A percentile compares a stretch with the other conserved stretches of the same genome.
Conservation (phyloP, 2,329 filamentous ascomycete species). For the Penicillium frequentans region DNA sequence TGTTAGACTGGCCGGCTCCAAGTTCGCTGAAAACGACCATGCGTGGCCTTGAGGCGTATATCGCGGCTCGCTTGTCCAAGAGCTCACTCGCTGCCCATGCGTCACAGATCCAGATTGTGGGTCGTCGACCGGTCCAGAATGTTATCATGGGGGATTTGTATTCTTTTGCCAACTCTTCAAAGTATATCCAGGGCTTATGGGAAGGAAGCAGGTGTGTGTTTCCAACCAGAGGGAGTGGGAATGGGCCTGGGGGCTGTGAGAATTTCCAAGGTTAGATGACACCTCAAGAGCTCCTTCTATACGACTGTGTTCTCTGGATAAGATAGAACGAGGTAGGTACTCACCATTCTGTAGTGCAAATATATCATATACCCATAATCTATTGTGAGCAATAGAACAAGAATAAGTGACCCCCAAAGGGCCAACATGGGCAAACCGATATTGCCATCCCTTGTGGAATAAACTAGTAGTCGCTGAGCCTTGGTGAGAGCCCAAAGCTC, state of each 20-base stretch:
- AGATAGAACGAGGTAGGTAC: not conserved
- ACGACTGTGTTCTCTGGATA: not conserved
- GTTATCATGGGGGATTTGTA: constrained; percentile 52
- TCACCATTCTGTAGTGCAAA: constrained; percentile 27
- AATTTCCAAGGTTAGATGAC: not conserved
- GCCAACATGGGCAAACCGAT: not conserved
- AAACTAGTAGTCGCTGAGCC: not conserved
- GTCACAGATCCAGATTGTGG: constrained; percentile 30
- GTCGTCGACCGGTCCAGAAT: constrained; percentile 53
- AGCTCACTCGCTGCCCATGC: constrained; percentile 31
- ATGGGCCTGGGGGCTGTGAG: constrained; percentile 54
- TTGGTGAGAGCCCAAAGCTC: constrained; percentile 5
- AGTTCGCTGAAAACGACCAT: constrained; percentile 34
- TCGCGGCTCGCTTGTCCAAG: constrained; percentile 33
- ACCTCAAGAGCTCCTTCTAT: not conserved
- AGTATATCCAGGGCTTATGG: constrained; percentile 59
- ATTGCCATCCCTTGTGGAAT: not conserved
- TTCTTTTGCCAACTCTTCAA: constrained; percentile 54
- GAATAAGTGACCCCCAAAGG: not conserved
- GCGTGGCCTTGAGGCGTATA: constrained; percentile 31
- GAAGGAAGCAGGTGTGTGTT: constrained; percentile 56
- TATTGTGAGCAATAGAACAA: constrained; percentile 9
- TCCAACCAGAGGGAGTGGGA: constrained; percentile 56
- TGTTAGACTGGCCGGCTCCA: constrained; percentile 26
- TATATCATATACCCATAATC: constrained; percentile 28